phyloP scores from a whole-genome alignment of 495 filamentous ascomycete species.

The Patellaria atrata region DNA sequence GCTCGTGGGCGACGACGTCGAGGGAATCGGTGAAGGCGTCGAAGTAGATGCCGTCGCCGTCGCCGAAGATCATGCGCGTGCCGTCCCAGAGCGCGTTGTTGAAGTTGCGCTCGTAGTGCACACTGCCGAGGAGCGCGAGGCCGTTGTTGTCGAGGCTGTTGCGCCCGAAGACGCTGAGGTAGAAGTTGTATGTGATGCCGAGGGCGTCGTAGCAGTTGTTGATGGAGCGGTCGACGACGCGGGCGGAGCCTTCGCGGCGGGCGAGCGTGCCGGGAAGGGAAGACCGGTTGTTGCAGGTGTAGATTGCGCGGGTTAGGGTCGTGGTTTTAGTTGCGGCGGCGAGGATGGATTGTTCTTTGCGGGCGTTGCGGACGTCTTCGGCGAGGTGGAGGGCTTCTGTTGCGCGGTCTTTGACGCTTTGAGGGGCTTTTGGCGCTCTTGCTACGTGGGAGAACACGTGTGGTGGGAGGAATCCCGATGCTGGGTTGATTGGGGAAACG shows the following conservation, averaged over 20 bases:
- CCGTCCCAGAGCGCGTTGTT: conserved; percentile 32
- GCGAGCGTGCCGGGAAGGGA: conserved; percentile 3
- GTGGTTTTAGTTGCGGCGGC: no score
- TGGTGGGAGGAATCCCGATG: no score
- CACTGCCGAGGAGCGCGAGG: conserved; percentile 29
- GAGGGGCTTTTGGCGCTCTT: no score
- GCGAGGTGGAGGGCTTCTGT: no score
- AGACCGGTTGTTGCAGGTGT: not conserved
- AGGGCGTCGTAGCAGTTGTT: conserved; percentile 8
- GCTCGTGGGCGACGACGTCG: conserved; percentile 39
- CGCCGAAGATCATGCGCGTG: conserved; percentile 34
- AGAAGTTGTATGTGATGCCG: conserved; percentile 24
- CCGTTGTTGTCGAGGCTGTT: conserved; percentile 33
- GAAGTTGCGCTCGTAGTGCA: conserved; percentile 32
- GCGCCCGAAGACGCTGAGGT: conserved; percentile 30
- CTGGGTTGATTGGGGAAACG: no score
- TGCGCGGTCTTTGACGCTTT: no score
- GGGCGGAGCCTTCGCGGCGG: conserved; percentile 3
- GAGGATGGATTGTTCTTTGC: not conserved
- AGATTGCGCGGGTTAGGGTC: no score
- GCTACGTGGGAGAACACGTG: no score
- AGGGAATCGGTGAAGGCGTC: conserved; percentile 30
- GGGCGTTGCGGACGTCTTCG: no score
- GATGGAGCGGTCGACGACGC: conserved; percentile 2
- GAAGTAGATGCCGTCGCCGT: conserved; percentile 30